Evolutionary conservation across 2,329 filamentous ascomycete species (phyloP).

Genomic region (Colletotrichum echinochloae): DNA sequence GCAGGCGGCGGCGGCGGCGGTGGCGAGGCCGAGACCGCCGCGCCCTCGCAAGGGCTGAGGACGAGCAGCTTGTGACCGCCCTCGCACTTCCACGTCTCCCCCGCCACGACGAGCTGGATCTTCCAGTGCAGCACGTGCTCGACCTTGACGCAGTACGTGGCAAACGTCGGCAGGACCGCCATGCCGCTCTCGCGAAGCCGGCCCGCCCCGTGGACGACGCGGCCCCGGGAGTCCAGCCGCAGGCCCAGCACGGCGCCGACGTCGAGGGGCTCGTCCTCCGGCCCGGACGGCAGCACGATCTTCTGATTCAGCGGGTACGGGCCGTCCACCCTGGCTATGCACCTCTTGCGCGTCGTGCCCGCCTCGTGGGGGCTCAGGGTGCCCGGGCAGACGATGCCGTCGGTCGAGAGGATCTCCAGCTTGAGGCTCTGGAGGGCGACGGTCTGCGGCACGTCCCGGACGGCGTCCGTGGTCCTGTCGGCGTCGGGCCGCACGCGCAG

Average conservation of each 20-base stretch:
- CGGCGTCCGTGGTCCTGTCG: slow-evolving; percentile 30
- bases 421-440: slow-evolving; percentile 40
- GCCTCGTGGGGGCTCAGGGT: slow-evolving; percentile 14
- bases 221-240: slow-evolving; percentile 1
- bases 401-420: slow-evolving; percentile 39
- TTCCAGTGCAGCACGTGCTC: slow-evolving; percentile 18
- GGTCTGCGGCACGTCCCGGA: slow-evolving; percentile 38
- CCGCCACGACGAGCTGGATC: not conserved
- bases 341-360: slow-evolving; percentile 17
- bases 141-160: slow-evolving; percentile 12
- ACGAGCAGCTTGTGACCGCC: slow-evolving; percentile 8
- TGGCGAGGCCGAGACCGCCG: too few species aligned
- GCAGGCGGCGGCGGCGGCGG: not conserved
- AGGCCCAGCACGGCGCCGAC: slow-evolving; percentile 6
- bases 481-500: slow-evolving; percentile 40
- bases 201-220: not conserved
- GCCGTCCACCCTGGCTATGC: not conserved
- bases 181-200: not conserved
- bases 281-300: not conserved
- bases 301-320: not conserved
- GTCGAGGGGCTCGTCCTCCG: slow-evolving; percentile 2
- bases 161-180: not conserved
- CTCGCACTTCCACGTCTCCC: slow-evolving; percentile 17
- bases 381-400: slow-evolving; percentile 39
- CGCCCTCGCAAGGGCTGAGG: slow-evolving; percentile 8